Evolutionary conservation across 371 early-diverging fungal species (phyloP).

Genomic region (Mortierella sp.): DNA sequence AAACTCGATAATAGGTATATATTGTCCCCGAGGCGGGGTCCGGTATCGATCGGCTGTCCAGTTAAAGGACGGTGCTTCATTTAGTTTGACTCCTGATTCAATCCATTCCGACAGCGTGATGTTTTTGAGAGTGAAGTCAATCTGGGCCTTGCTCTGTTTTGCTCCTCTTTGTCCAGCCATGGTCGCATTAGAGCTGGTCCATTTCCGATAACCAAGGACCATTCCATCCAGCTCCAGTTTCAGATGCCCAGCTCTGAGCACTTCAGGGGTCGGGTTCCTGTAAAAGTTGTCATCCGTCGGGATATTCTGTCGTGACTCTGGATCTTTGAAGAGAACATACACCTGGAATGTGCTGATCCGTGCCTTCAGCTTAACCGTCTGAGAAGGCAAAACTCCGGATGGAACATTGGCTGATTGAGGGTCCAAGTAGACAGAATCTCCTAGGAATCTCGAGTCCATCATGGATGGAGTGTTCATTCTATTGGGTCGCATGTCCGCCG

Average conservation of each 20-base stretch:
- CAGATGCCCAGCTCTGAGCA: conserved; percentile 56
- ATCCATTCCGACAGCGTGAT: conserved; percentile 52
- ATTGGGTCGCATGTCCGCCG: conserved; percentile 2
- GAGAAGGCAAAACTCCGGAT: conserved; percentile 10
- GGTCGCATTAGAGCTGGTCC: conserved; percentile 6
- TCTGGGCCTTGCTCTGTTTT: conserved; percentile 20
- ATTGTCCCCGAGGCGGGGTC: conserved; percentile 30
- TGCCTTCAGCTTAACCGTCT: conserved; percentile 59
- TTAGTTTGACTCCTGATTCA: conserved; percentile 15
- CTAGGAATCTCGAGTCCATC: conserved; percentile 21
- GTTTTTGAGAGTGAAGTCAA: conserved; percentile 49
- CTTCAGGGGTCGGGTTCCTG: conserved; percentile 30
- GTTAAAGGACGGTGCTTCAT: conserved; percentile 16
- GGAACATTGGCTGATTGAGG: conserved; percentile 12
- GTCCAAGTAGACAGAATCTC: conserved; percentile 26
- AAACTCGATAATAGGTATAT: conserved; percentile 53
- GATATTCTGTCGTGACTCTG: conserved; percentile 23
- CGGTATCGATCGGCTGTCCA: conserved; percentile 17
- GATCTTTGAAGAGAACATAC: conserved; percentile 59
- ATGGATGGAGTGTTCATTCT: conserved; percentile 4
- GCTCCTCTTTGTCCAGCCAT: conserved; percentile 16
- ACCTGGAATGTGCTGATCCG: conserved; percentile 56
- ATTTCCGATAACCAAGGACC: conserved; percentile 55
- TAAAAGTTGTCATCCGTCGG: conserved; percentile 49
- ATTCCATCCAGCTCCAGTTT: conserved; percentile 57